Evolutionary conservation across 1,284 basidiomycete genomes (phyloP).

Genomic region (Austroboletus novae-zelandiae): DNA sequence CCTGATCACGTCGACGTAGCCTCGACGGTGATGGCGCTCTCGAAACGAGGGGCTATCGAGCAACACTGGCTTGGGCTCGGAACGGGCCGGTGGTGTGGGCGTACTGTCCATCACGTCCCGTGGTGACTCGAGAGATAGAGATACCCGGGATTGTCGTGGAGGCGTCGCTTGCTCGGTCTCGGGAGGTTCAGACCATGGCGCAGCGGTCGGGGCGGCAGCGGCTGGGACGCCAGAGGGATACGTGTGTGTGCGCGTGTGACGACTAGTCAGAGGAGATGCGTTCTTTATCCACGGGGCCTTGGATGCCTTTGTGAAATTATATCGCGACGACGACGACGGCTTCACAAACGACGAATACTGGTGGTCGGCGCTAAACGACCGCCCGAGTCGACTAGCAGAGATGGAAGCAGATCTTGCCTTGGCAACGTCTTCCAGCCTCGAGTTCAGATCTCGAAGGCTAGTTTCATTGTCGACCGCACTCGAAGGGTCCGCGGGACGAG

Average conservation of each 20-base stretch:
- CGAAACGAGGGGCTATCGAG: conserved; percentile 28
- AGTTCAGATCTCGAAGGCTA: conserved; percentile 47
- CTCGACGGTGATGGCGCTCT: conserved; percentile 46
- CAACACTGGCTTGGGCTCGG: conserved; percentile 8
- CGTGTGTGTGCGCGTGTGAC: conserved; percentile 35
- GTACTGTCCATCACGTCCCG: conserved; percentile 30
- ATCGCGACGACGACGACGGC: conserved; percentile 45
- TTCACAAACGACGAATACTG: conserved; percentile 25
- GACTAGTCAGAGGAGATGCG: conserved; percentile 20
- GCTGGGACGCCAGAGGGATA: conserved; percentile 36
- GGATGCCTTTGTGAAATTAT: conserved; percentile 53
- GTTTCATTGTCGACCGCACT: conserved; percentile 20
- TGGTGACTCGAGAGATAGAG: conserved; percentile 40
- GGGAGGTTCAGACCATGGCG: conserved; percentile 35
- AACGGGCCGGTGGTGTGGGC: conserved; percentile 4
- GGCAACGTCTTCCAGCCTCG: conserved; percentile 57
- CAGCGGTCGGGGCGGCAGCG: conserved; percentile 18
- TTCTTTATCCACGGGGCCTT: conserved; percentile 43
- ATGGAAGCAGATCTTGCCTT: conserved; percentile 35
- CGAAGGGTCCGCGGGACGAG: conserved; percentile 12
- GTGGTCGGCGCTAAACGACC: conserved; percentile 26
- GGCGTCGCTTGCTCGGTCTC: not conserved
- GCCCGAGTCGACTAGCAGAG: conserved; percentile 18
- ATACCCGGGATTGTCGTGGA: conserved; percentile 1
- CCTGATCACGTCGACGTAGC: conserved; percentile 41